Evolutionary conservation across 1,284 basidiomycete genomes (phyloP), one percentile per base, ranked within the genome.

Genomic region (Omphalotus olearius): DNA sequence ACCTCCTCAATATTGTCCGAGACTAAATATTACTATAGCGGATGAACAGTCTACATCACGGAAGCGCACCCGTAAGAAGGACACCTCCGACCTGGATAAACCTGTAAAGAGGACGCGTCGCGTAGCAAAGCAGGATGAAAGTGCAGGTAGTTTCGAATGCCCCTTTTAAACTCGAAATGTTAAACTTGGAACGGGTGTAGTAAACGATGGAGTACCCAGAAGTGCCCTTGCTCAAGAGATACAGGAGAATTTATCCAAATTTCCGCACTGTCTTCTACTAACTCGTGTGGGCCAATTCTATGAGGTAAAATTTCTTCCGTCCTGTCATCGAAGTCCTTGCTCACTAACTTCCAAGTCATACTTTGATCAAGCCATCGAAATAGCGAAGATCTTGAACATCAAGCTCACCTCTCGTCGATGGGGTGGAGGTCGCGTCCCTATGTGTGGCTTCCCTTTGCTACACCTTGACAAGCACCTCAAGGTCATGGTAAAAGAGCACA

Each of bases 271-370:
- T 62, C 78, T 96, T 30, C 73, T 97, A 16, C 75, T 98, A 5
- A 97, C 93, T 3, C 82, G 92, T 51, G 93, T 97, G 11, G 94
- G 94, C 16, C 88, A 92, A 60, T 98, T 98, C 67, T 98, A 95
- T 66, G 94, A 98, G 78, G 94, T 92, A 64, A 51, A 69, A 50
- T 7, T 11, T 26, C 17, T 40, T 42, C 1, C 18, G 1, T 38
- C 13, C 28, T 18, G 23, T 25, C 49, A 25, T 38, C 18, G 37
- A 18, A 25, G 14, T 40, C 45, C 46, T 37, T 17, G 17, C 11
- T 11, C 37, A 49, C 28, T 33, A 2, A 33, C 16, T 40, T 7
- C 26, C 0, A 57, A 96, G 93, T 94, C 93, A 0, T 97, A 98
- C 66, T 97, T 95, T 62, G 86, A 91, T 41, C 94, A 95, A 73